Conservation (phyloP, 257 asterid species). For the Solanum arcanum region DNA sequence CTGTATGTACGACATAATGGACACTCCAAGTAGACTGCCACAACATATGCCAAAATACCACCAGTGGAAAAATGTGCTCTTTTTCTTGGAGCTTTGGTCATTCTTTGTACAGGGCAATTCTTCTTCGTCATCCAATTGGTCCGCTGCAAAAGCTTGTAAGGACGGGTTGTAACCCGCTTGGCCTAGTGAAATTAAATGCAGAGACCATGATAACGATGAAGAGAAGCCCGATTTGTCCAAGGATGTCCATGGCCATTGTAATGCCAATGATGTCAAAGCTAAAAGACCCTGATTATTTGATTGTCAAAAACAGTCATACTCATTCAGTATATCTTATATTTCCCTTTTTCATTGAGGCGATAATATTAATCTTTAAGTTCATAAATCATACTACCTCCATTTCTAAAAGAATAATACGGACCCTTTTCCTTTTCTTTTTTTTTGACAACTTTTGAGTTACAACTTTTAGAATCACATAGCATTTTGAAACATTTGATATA, state of each 20-base stretch:
- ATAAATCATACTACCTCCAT: background rate
- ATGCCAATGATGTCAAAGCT: conserved; percentile 58
- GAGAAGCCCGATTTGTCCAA: conserved; percentile 18
- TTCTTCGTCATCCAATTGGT: conserved; percentile 42
- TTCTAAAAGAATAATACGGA: too few relatives aligned
- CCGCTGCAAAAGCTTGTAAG: conserved; percentile 86
- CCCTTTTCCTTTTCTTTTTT: too few relatives aligned
- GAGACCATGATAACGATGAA: conserved; percentile 44
- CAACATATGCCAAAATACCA: conserved; percentile 89
- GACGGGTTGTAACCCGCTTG: conserved; percentile 88
- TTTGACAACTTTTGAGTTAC: too few relatives aligned
- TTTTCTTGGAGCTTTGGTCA: conserved; percentile 21
- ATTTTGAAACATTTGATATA: too few relatives aligned
- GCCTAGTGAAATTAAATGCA: conserved; percentile 70
- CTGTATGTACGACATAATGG: conserved; percentile 72
- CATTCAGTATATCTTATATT: background rate
- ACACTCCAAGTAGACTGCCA: conserved; percentile 76
- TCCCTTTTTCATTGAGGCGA: background rate
- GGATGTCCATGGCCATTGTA: conserved; percentile 46
- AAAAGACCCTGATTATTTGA: conserved; percentile 46
- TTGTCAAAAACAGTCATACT: background rate
- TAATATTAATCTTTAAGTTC: background rate
- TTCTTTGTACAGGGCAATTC: conserved; percentile 24
- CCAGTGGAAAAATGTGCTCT: conserved; percentile 76
- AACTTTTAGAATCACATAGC: too few relatives aligned